phyloP scores from a whole-genome alignment of 1,284 basidiomycete genomes.

The Phellinidium pouzarii region DNA sequence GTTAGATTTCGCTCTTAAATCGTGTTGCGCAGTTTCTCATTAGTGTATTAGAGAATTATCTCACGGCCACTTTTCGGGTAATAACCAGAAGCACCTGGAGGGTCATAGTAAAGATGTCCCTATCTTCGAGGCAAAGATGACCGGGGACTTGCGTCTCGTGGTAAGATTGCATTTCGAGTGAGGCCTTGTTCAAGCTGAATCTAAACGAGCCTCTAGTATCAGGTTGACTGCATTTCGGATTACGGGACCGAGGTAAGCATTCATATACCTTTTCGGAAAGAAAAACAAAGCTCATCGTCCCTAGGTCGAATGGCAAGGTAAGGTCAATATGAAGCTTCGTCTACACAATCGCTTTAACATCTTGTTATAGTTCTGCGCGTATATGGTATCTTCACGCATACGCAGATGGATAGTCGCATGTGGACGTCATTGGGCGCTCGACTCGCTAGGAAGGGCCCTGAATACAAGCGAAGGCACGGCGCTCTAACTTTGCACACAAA shows the following conservation, averaged over 20 bases:
- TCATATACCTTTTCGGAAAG: too few relatives aligned
- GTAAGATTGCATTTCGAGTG: constrained; percentile 31
- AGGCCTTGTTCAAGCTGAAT: constrained; percentile 1
- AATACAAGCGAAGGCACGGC: constrained; percentile 34
- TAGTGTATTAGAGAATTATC: constrained; percentile 47
- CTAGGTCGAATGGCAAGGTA: constrained; percentile 53
- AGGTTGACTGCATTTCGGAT: constrained; percentile 52
- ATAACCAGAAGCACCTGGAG: constrained; percentile 61
- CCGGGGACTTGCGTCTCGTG: constrained; percentile 51
- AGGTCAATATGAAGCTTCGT: not conserved
- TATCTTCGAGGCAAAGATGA: constrained; percentile 66
- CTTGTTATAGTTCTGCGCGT: constrained; percentile 42
- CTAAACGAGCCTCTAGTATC: constrained; percentile 40
- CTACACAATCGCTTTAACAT: not conserved
- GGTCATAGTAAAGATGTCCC: constrained; percentile 41
- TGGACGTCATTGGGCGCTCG: constrained; percentile 54
- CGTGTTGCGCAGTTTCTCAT: not conserved
- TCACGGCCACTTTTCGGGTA: constrained; percentile 57
- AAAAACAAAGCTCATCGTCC: not conserved
- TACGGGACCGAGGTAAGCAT: constrained; percentile 40
- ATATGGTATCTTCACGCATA: constrained; percentile 61
- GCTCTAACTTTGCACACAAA: not conserved
- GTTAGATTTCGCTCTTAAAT: constrained; percentile 26
- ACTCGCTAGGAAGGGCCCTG: constrained; percentile 43
- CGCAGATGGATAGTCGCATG: constrained; percentile 44